Base-by-base conservation (phyloP, 805 yeast genomes). In the Debaryomyces hansenii region DNA sequence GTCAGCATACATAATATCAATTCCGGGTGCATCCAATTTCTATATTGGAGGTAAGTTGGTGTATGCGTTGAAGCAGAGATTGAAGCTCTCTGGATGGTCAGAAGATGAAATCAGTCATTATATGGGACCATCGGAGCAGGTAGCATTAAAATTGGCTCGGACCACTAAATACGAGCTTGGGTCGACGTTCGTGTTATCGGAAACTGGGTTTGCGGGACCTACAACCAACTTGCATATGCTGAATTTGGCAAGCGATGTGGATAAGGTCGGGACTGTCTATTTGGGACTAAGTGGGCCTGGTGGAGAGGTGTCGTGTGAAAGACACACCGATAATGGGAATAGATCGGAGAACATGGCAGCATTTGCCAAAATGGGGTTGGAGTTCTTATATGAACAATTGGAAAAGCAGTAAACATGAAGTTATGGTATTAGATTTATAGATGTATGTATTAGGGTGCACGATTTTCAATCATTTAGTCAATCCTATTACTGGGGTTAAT, bases 151-250 rank as follows among this genome's bases (percentile, higher is more conserved):
- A 56, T 71, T 89, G 53, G 96, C 96, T 1, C 74, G 96, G 42
- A 87, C 87, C 52, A 72, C 90, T 45, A 76, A 84, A 58, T 79
- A 88, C 49, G 96, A 89, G 60, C 75, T 88, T 53, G 96, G 96
- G 0, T 83, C 90, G 2, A 86, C 91, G 0, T 89, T 83, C 64
- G 90, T 88, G 4, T 71, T 89, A 15, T 84, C 91, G 1, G 96
- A 89, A 63, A 84, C 94, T 1, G 96, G 96, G 1, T 85, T 86
- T 72, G 96, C 96, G 0, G 96, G 96, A 1, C 94, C 95, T 1
- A 69, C 72, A 7, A 67, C 63, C 37, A 75, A 70, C 50, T 61
- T 64, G 60, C 82, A 62, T 56, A 66, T 74, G 43, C 59, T 51
- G 20, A 61, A 65, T 18, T 14, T 35, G 20, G 27, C 45, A 2